Percentiles rank a stretch among this genome's conserved stretches.
These are phyloP conservation scores for Clonostachys solani DNA, from an alignment of 2,329 filamentous ascomycete species.

Conservation along the genomic window DNA sequence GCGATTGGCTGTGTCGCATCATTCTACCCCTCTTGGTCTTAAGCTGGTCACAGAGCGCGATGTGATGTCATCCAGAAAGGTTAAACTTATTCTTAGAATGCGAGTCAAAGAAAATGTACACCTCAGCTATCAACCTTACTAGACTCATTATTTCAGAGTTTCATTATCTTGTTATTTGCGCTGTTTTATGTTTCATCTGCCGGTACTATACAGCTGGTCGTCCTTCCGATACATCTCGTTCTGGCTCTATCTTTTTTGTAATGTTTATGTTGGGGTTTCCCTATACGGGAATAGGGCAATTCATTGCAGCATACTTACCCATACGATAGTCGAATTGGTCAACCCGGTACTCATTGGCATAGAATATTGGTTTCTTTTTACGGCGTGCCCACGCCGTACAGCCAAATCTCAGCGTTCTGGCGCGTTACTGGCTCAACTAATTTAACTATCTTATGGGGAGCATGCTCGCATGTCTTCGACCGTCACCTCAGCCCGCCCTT, in stretches of 20 bases:
- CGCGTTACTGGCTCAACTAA: conserved; percentile 49
- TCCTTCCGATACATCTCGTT: conserved; percentile 30
- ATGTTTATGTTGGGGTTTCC: conserved; percentile 57
- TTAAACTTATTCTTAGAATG: no score
- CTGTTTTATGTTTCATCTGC: conserved; percentile 42
- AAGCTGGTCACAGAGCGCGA: no score
- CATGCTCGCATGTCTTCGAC: conserved; percentile 30
- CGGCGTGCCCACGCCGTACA: conserved; percentile 68
- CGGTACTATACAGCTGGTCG: conserved; percentile 58
- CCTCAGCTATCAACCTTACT: conserved; percentile 20
- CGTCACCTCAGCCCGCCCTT: not conserved
- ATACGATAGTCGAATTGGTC: no score
- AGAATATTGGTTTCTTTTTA: conserved; percentile 69
- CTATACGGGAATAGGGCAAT: conserved; percentile 58
- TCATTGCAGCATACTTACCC: conserved; percentile 59
- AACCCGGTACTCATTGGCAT: conserved; percentile 51
- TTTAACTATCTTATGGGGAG: conserved; percentile 58
- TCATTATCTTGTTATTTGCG: conserved; percentile 38
- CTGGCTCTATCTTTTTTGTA: conserved; percentile 48
- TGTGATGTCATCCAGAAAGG: no score
- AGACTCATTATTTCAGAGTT: conserved; percentile 44
- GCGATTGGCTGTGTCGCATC: no score
- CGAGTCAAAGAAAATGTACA: no score
- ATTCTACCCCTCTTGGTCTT: no score
- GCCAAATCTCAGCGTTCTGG: conserved; percentile 62